Evolutionary conservation across 805 yeast genomes (phyloP).

Genomic region (Barnettozyma sucrosica): DNA sequence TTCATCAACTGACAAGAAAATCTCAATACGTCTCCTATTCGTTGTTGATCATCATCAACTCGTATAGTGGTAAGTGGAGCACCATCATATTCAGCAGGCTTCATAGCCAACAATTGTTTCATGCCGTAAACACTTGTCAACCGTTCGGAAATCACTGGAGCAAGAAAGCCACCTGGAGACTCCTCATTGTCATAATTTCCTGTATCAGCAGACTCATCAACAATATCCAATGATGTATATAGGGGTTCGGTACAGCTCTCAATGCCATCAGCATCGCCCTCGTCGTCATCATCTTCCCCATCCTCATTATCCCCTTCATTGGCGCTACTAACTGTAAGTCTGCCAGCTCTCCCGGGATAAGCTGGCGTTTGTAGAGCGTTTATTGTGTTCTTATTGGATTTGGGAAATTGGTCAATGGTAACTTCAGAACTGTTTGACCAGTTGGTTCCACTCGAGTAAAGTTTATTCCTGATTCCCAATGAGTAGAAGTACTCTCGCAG

Average conservation of each 20-base stretch:
- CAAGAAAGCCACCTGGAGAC: not conserved
- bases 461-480: constrained; percentile 14
- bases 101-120: constrained; percentile 15
- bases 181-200: constrained; percentile 1
- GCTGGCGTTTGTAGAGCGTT: constrained; percentile 14
- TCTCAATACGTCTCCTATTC: constrained; percentile 3
- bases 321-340: not conserved
- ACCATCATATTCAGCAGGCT: constrained; percentile 16
- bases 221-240: constrained; percentile 9
- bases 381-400: not conserved
- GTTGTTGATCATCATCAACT: not conserved
- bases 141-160: not conserved
- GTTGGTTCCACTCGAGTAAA: constrained; percentile 15
- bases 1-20: constrained; percentile 10
- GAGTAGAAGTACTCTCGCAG: constrained; percentile 27
- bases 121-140: constrained; percentile 12
- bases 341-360: constrained; percentile 11
- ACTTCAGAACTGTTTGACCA: constrained; percentile 17
- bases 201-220: constrained; percentile 6
- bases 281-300: not conserved
- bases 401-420: constrained; percentile 2
- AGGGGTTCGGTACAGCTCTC: not conserved
- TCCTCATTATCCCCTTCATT: not conserved
- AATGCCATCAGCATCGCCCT: not conserved
- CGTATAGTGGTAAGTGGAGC: constrained; percentile 9